These are phyloP conservation scores for Malassezia sympodialis DNA, from an alignment of 1,284 basidiomycete species.

Conservation along the genomic window DNA sequence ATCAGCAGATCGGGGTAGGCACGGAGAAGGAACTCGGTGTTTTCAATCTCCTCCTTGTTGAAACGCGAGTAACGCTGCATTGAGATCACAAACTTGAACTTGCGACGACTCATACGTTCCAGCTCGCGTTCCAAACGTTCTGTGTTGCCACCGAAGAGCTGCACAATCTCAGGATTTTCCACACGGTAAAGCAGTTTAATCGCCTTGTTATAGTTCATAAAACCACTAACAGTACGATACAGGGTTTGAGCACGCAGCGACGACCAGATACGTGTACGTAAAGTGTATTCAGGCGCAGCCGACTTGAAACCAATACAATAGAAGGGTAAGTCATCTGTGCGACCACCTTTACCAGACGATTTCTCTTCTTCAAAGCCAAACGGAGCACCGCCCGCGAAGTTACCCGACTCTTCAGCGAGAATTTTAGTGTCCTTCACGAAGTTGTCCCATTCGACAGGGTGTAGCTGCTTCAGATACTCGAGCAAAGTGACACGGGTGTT, in stretches of 20 bases:
- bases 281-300: constrained; percentile 91
- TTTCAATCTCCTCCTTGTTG: constrained; percentile 98
- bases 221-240: constrained; percentile 95
- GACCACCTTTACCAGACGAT: constrained; percentile 35
- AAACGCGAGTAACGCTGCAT: constrained; percentile 99
- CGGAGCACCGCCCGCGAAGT: constrained; percentile 66
- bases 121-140: constrained; percentile 93
- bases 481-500: constrained; percentile 48
- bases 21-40: constrained; percentile 91
- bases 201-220: constrained; percentile 99
- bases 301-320: constrained; percentile 99
- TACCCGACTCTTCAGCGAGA: constrained; percentile 83
- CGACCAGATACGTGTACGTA: constrained; percentile 97
- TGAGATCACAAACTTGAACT: constrained; percentile 98
- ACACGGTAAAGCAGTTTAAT: constrained; percentile 99
- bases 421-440: constrained; percentile 99
- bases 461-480: constrained; percentile 81
- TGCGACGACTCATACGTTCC: constrained; percentile 90
- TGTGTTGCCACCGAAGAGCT: constrained; percentile 91
- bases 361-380: constrained; percentile 58
- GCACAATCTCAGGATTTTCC: constrained; percentile 97
- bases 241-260: constrained; percentile 95
- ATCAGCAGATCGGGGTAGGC: constrained; percentile 99
- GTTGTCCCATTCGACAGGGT: constrained; percentile 98
- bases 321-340: constrained; percentile 85